A percentile compares a stretch with the other conserved stretches of the same genome.
Evolutionary conservation across 148 eudicot species (phyloP).

Genomic region (Amaranthus cruentus): DNA sequence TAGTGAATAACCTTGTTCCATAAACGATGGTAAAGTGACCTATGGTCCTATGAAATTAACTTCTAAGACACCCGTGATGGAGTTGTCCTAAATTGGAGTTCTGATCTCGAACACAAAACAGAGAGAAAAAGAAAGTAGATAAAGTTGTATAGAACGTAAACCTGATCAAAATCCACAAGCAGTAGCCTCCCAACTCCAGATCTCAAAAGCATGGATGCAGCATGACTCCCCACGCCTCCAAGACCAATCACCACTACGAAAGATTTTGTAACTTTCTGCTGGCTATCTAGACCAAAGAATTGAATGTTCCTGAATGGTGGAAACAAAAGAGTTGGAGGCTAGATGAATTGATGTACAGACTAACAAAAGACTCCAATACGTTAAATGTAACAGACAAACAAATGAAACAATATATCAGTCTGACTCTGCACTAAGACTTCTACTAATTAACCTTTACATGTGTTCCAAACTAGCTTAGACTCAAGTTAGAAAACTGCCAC

Average conservation of each 20-base stretch:
- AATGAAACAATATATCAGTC: neutral
- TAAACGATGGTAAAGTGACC: neutral
- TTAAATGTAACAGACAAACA: neutral
- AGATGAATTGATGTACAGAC: conserved; percentile 17
- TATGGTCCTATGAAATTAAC: neutral
- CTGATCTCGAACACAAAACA: neutral
- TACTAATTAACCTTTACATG: too few relatives aligned
- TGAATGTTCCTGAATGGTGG: conserved; percentile 68
- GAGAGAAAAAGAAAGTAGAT: neutral
- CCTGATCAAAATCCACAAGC: conserved; percentile 99
- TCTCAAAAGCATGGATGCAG: conserved; percentile 95
- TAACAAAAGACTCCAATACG: neutral
- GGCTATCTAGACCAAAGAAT: conserved; percentile 83
- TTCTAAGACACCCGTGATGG: neutral
- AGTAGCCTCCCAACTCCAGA: conserved; percentile 92
- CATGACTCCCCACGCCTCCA: conserved; percentile 99
- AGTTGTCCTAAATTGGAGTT: neutral
- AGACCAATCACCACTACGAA: conserved; percentile 96
- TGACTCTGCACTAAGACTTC: too few relatives aligned
- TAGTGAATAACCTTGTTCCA: neutral
- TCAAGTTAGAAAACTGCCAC: too few relatives aligned
- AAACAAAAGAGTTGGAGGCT: conserved; percentile 2
- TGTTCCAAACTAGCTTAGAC: too few relatives aligned
- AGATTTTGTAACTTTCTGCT: conserved; percentile 64
- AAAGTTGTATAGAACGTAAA: conserved; percentile 22